Evolutionary conservation across 768 basidiomycete species (phyloP).

Genomic region (Tricholoma matsutake): DNA sequence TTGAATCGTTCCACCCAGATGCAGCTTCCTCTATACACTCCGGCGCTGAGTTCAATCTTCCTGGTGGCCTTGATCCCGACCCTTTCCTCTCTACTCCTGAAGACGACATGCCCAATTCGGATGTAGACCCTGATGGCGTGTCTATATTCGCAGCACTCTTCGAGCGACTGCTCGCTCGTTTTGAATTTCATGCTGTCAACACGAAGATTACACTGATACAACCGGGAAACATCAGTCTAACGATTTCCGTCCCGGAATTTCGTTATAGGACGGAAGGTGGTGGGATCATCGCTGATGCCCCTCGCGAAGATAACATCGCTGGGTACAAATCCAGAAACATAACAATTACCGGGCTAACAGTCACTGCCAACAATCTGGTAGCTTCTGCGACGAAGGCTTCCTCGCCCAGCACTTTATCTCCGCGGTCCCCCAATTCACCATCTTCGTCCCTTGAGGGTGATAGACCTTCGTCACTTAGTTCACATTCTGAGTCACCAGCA

Average conservation of each 20-base stretch:
- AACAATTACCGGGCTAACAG: slow-evolving; percentile 50
- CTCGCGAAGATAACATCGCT: slow-evolving; percentile 7
- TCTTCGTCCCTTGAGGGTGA: neutral
- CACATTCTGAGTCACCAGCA: slow-evolving; percentile 38
- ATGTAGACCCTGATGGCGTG: slow-evolving; percentile 68
- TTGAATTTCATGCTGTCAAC: slow-evolving; percentile 73
- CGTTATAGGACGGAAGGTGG: slow-evolving; percentile 49
- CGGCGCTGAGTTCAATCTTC: slow-evolving; percentile 45
- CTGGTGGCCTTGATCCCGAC: slow-evolving; percentile 62
- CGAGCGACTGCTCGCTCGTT: slow-evolving; percentile 72
- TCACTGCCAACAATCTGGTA: slow-evolving; percentile 48
- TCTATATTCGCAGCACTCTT: slow-evolving; percentile 80
- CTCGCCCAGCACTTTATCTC: slow-evolving; percentile 9
- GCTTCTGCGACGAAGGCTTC: slow-evolving; percentile 14
- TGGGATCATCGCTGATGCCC: neutral
- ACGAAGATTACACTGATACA: slow-evolving; percentile 68
- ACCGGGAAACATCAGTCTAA: slow-evolving; percentile 59
- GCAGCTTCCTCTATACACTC: slow-evolving; percentile 21
- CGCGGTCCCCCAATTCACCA: slow-evolving; percentile 24
- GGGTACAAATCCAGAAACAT: slow-evolving; percentile 45
- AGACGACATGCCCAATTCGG: slow-evolving; percentile 37
- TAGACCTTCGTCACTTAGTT: slow-evolving; percentile 5
- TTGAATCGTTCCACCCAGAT: slow-evolving; percentile 62
- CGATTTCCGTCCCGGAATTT: slow-evolving; percentile 54
- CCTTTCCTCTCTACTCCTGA: slow-evolving; percentile 43